These are phyloP conservation scores for Juglanconis sp. DNA, from an alignment of 2,329 filamentous ascomycete genomes.

Conservation along the genomic window DNA sequence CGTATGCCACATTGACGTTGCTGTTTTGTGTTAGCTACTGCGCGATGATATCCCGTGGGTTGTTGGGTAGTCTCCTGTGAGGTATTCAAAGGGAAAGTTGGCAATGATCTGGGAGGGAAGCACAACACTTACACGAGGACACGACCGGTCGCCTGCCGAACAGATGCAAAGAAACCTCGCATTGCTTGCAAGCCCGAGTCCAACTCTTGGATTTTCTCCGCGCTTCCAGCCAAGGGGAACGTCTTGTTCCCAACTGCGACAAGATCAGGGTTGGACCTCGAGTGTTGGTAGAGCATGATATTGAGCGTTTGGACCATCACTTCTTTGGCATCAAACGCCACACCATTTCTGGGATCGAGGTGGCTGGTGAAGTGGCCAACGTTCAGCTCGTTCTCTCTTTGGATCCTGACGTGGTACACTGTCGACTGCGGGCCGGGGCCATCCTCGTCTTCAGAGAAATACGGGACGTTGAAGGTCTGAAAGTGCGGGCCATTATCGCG, in stretches of 20 bases:
- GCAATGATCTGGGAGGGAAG: no score
- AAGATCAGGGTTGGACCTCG: constrained; percentile 23
- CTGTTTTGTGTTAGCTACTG: no score
- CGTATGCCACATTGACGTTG: constrained; percentile 33
- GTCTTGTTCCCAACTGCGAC: constrained; percentile 28
- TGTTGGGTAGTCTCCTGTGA: no score
- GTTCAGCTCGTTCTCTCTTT: no score
- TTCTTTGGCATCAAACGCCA: constrained; percentile 22
- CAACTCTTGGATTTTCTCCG: not conserved
- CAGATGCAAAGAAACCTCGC: not conserved
- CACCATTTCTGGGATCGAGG: not conserved
- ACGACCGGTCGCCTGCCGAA: not conserved
- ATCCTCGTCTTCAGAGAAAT: constrained; percentile 1
- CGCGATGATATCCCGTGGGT: no score
- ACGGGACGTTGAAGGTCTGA: not conserved
- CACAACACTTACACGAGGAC: not conserved
- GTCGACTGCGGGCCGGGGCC: not conserved
- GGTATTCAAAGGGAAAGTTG: not conserved
- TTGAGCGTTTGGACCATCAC: constrained; percentile 69
- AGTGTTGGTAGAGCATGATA: constrained; percentile 52
- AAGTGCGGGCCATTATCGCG: no score
- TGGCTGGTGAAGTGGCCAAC: no score
- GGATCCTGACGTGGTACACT: not conserved
- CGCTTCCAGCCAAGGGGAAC: constrained; percentile 20
- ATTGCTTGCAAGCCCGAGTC: no score